phyloP scores from a whole-genome alignment of 2,329 filamentous ascomycete species.

The Capronia coronata region DNA sequence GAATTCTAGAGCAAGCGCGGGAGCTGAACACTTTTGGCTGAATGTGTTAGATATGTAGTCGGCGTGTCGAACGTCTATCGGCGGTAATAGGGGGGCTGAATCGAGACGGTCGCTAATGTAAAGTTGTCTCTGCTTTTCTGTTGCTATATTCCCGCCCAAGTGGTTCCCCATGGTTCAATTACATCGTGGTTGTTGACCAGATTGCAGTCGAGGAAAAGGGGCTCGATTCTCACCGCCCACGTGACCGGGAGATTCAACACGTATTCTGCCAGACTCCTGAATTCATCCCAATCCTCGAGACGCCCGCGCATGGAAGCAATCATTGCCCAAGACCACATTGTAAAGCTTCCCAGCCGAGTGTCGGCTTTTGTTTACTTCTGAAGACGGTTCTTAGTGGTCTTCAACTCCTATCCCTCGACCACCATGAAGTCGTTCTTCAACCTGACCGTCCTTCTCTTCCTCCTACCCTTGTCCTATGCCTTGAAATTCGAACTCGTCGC shows the following conservation, averaged over 20 bases:
- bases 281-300: not conserved
- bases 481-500: conserved; percentile 92
- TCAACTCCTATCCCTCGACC: conserved; percentile 20
- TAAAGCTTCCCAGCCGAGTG: not conserved
- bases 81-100: no score
- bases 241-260: conserved; percentile 15
- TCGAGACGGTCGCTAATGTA: no score
- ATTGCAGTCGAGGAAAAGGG: conserved; percentile 12
- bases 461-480: conserved; percentile 47
- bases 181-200: no score
- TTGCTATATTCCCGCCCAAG: no score
- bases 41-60: not conserved
- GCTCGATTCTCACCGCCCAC: conserved; percentile 13
- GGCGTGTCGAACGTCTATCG: not conserved
- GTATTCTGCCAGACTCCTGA: conserved; percentile 18
- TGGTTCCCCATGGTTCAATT: no score
- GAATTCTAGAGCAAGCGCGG: not conserved
- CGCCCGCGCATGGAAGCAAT: not conserved
- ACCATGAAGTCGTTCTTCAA: conserved; percentile 18
- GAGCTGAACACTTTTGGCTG: not conserved
- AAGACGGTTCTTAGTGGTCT: not conserved
- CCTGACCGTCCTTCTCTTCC: conserved; percentile 31
- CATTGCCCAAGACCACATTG: not conserved
- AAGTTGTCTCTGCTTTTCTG: no score
- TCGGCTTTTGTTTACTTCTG: conserved; percentile 3